These are phyloP conservation scores for Populus hybrid DNA, from an alignment of 441 rosid species.

Conservation along the genomic window DNA sequence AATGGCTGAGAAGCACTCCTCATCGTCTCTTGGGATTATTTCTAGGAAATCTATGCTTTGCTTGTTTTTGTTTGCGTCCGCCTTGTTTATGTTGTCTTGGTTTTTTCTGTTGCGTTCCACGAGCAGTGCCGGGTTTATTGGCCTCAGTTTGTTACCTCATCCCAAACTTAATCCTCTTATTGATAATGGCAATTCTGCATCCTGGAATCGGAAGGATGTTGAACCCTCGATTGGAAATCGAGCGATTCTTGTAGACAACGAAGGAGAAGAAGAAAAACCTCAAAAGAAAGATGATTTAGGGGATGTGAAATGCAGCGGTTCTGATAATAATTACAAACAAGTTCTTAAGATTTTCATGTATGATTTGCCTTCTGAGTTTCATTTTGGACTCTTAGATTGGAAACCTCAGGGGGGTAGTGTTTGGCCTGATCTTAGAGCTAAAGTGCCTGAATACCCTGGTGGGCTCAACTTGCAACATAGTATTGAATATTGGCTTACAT, in stretches of 20 bases:
- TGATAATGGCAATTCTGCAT: conserved; percentile 24
- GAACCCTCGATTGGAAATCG: conserved; percentile 27
- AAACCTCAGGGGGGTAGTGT: conserved; percentile 44
- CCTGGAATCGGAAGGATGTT: conserved; percentile 8
- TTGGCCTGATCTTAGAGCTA: conserved; percentile 73
- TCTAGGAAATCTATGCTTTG: conserved; percentile 48
- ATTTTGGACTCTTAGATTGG: conserved; percentile 79
- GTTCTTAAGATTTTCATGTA: conserved; percentile 47
- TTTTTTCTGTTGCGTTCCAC: conserved; percentile 68
- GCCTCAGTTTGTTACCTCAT: conserved; percentile 32
- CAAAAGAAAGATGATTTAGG: conserved; percentile 20
- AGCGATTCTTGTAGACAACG: conserved; percentile 27
- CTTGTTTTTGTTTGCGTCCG: conserved; percentile 40
- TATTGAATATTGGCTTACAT: conserved; percentile 89
- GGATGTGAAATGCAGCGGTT: conserved; percentile 27
- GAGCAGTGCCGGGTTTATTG: conserved; percentile 34
- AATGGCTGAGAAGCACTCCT: conserved; percentile 56
- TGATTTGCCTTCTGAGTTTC: conserved; percentile 56
- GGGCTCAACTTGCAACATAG: conserved; percentile 95
- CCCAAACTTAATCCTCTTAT: conserved; percentile 28
- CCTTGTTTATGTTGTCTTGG: conserved; percentile 70
- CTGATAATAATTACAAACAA: conserved; percentile 8
- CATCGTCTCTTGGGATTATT: conserved; percentile 34
- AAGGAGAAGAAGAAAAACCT: conserved; percentile 16
- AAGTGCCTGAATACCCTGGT: conserved; percentile 67